phyloP scores from a whole-genome alignment of 73 alveolate genomes.

The Paramecium sonneborni region DNA sequence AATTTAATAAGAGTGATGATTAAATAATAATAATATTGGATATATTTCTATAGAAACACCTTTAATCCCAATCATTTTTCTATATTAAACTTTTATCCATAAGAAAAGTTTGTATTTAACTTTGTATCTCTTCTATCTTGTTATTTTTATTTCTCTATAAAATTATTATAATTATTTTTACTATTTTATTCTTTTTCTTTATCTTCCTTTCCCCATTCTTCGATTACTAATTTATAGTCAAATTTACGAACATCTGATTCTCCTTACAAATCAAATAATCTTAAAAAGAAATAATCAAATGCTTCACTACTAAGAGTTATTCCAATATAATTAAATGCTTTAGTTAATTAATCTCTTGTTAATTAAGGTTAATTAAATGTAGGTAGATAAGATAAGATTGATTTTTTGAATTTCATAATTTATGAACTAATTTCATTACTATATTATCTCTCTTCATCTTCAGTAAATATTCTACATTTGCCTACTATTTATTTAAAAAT shows the following conservation, averaged over 20 bases:
- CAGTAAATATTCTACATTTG: slow-evolving; percentile 22
- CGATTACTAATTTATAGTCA: slow-evolving; percentile 16
- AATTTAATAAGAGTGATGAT: slow-evolving; percentile 27
- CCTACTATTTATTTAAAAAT: slow-evolving; percentile 33
- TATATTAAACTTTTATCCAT: background rate
- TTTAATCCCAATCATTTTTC: background rate
- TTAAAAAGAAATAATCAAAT: slow-evolving; percentile 13
- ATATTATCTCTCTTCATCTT: slow-evolving; percentile 17
- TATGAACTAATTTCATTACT: background rate
- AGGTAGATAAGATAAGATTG: slow-evolving; percentile 47
- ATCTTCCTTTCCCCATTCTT: slow-evolving; percentile 56
- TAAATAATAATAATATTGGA: background rate
- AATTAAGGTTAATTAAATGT: background rate
- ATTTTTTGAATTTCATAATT: slow-evolving; percentile 23
- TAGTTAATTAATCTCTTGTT: slow-evolving; percentile 22
- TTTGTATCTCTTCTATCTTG: slow-evolving; percentile 22
- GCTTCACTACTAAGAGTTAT: background rate
- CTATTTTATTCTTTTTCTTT: background rate
- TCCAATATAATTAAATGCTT: slow-evolving; percentile 55
- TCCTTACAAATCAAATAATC: slow-evolving; percentile 30
- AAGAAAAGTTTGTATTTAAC: background rate
- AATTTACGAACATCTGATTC: slow-evolving; percentile 11
- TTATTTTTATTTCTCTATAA: background rate
- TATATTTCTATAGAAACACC: background rate
- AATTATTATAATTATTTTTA: background rate